Conservation (phyloP, 2,329 filamentous ascomycete species). For the Diaporthe batatas region DNA sequence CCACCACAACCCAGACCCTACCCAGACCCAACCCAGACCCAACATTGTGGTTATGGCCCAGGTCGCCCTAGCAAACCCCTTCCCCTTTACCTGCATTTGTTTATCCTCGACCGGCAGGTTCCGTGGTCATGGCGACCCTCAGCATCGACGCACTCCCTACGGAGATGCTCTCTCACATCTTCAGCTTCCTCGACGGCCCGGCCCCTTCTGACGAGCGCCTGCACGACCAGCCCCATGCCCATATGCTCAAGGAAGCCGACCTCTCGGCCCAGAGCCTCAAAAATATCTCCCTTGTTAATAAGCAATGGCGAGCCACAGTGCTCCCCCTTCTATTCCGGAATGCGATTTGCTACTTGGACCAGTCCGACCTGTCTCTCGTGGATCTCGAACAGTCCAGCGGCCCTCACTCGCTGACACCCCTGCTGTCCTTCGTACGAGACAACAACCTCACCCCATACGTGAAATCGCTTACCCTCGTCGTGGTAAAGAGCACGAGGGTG, state of each 20-base stretch:
- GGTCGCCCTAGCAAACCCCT: neutral
- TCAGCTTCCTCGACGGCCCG: conserved; percentile 64
- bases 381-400: conserved; percentile 44
- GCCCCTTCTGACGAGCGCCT: conserved; percentile 64
- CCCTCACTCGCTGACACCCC: conserved; percentile 49
- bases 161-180: conserved; percentile 71
- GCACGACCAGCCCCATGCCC: conserved; percentile 61
- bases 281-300: conserved; percentile 65
- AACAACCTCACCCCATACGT: conserved; percentile 57
- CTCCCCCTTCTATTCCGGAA: conserved; percentile 71
- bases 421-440: conserved; percentile 56
- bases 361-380: conserved; percentile 48
- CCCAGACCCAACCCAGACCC: neutral
- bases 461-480: conserved; percentile 57
- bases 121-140: neutral
- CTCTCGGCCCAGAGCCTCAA: conserved; percentile 63
- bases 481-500: conserved; percentile 43
- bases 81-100: conserved; percentile 13
- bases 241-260: conserved; percentile 49
- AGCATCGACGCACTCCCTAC: conserved; percentile 64
- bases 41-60: neutral
- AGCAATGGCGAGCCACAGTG: conserved; percentile 63
- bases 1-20: neutral
- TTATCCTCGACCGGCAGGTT: neutral
- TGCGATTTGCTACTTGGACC: conserved; percentile 57